Evolutionary conservation across 176 grass and related monocot genomes (phyloP).

Genomic region (Puccinellia tenuiflora): DNA sequence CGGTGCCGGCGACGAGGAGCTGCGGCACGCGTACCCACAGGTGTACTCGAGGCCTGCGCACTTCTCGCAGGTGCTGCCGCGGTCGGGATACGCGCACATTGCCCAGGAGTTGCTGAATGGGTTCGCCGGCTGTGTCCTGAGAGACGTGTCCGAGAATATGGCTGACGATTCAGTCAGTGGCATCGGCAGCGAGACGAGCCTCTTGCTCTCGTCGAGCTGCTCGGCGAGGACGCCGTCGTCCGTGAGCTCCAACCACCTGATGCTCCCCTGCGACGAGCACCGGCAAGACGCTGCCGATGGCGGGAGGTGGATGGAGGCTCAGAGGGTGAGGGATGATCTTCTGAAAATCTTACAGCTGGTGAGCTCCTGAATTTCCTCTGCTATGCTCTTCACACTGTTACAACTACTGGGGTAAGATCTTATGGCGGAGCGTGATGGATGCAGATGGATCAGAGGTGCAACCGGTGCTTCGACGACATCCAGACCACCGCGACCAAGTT

Average conservation of each 20-base stretch:
- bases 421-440: neutral
- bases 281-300: neutral
- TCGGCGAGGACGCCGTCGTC: constrained; percentile 16
- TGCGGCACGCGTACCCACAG: neutral
- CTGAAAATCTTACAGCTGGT: constrained; percentile 61
- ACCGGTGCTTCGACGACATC: constrained; percentile 63
- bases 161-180: constrained; percentile 5
- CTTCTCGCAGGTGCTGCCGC: constrained; percentile 45
- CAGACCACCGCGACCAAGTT: constrained; percentile 44
- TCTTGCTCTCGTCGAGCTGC: constrained; percentile 34
- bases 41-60: constrained; percentile 20
- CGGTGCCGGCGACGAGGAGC: neutral
- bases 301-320: constrained; percentile 15
- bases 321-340: constrained; percentile 43
- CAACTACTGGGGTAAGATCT: neutral
- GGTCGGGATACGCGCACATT: constrained; percentile 48
- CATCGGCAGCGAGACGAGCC: constrained; percentile 18
- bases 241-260: constrained; percentile 15
- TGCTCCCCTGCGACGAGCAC: constrained; percentile 24
- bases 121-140: constrained; percentile 41
- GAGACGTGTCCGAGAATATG: constrained; percentile 20
- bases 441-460: constrained; percentile 82
- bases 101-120: constrained; percentile 58
- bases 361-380: neutral
- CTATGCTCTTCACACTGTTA: neutral